phyloP scores from a whole-genome alignment of 2,329 filamentous ascomycete genomes.

The Cladorrhinum sp. region DNA sequence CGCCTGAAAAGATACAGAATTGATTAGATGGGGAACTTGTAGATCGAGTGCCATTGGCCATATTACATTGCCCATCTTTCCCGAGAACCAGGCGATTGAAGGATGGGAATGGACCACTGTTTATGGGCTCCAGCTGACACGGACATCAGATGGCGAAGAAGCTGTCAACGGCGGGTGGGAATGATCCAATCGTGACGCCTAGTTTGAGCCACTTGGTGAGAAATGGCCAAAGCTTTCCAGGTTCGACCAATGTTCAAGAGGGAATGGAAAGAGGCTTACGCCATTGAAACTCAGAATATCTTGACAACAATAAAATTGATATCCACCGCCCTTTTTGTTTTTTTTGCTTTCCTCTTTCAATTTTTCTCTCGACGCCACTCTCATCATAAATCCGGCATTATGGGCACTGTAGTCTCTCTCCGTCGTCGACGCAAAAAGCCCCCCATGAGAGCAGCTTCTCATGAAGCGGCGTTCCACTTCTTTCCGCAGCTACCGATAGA shows the following conservation, averaged over 20 bases:
- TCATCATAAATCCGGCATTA: too few relatives aligned
- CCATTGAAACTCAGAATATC: too few relatives aligned
- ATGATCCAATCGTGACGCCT: background rate
- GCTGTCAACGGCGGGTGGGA: background rate
- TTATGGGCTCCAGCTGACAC: background rate
- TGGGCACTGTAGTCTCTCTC: too few relatives aligned
- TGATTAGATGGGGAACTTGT: background rate
- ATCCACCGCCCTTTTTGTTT: too few relatives aligned
- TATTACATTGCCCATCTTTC: background rate
- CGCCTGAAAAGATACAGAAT: background rate
- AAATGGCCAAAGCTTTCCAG: background rate
- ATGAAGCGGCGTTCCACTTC: too few relatives aligned
- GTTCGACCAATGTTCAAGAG: background rate
- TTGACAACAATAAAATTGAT: too few relatives aligned
- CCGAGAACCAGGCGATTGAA: background rate
- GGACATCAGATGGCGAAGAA: background rate
- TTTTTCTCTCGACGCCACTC: too few relatives aligned
- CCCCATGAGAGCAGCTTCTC: too few relatives aligned
- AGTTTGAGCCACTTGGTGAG: background rate
- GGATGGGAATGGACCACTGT: background rate
- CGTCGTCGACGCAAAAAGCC: too few relatives aligned
- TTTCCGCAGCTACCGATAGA: too few relatives aligned
- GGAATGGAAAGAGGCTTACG: too few relatives aligned
- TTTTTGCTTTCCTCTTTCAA: too few relatives aligned
- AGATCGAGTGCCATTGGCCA: background rate